These are phyloP conservation scores for Trypanosoma grayi DNA, from an alignment of 208 protist genomes.

Conservation along the genomic window DNA sequence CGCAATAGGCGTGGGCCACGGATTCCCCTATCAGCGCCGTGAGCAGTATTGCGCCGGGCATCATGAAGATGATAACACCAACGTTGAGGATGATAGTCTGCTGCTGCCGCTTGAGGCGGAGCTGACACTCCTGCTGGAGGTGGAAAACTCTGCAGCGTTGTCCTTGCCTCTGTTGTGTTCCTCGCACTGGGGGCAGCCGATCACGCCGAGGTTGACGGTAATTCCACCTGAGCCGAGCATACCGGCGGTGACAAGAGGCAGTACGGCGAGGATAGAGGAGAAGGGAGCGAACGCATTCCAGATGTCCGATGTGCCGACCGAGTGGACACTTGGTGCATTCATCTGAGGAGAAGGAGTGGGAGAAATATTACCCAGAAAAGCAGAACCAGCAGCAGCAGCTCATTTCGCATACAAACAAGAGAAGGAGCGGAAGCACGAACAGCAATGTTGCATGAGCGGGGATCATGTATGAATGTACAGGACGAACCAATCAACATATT, in stretches of 20 bases:
- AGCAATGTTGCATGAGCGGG: no score
- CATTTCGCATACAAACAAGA: no score
- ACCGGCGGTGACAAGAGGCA: not conserved
- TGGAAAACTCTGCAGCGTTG: slow-evolving; percentile 39
- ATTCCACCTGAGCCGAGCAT: not conserved
- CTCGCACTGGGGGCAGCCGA: slow-evolving; percentile 61
- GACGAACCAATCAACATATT: not conserved
- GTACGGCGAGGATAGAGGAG: not conserved
- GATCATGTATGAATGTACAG: slow-evolving; percentile 4
- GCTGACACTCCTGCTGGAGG: slow-evolving; percentile 51
- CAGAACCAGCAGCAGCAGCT: no score
- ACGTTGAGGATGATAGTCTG: not conserved
- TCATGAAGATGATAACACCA: not conserved
- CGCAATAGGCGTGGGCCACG: not conserved
- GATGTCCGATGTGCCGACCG: not conserved
- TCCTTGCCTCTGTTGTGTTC: slow-evolving; percentile 61
- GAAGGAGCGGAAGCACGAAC: no score
- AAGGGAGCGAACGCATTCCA: not conserved
- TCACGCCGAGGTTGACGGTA: slow-evolving; percentile 29
- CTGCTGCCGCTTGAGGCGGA: slow-evolving; percentile 23
- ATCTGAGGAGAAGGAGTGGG: no score
- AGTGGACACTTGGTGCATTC: no score
- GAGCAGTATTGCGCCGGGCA: not conserved
- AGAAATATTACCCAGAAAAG: no score
- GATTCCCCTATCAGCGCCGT: not conserved